Percentiles rank a stretch among this genome's conserved stretches.
Conservation (phyloP, 139 green algal species). For the Tetraselmis chui region DNA sequence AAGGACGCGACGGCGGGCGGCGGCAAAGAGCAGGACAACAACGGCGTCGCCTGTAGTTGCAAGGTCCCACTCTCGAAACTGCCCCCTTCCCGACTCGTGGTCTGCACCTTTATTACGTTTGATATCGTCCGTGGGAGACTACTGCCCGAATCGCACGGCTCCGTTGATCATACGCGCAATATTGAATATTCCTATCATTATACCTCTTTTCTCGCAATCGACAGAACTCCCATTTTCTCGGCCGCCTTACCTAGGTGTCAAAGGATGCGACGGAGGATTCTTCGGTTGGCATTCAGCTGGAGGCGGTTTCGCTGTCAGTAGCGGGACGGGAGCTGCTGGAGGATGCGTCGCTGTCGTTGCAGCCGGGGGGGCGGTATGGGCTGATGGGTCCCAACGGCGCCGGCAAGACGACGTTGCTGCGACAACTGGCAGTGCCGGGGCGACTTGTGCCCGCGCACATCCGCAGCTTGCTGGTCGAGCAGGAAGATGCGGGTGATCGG, state of each 20-base stretch:
- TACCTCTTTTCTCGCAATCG: not conserved
- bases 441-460: not conserved
- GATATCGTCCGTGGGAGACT: no score
- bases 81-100: no score
- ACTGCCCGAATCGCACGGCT: not conserved
- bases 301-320: not conserved
- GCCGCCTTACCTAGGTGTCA: not conserved
- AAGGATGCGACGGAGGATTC: not conserved
- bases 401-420: slow-evolving; percentile 40
- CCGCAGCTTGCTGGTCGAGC: not conserved
- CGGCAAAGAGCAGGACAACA: not conserved
- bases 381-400: slow-evolving; percentile 58
- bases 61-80: not conserved
- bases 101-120: no score
- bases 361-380: slow-evolving; percentile 50
- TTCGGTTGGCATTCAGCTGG: not conserved
- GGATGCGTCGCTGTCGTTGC: not conserved
- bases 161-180: not conserved
- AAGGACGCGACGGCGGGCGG: not conserved
- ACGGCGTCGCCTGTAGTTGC: not conserved
- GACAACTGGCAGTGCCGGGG: slow-evolving; percentile 21
- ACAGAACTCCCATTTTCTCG: not conserved
- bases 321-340: not conserved
- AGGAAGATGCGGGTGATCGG: not conserved
- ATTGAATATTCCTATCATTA: not conserved